phyloP scores from a whole-genome alignment of 306 rosid genomes.

The Medicago arabica region DNA sequence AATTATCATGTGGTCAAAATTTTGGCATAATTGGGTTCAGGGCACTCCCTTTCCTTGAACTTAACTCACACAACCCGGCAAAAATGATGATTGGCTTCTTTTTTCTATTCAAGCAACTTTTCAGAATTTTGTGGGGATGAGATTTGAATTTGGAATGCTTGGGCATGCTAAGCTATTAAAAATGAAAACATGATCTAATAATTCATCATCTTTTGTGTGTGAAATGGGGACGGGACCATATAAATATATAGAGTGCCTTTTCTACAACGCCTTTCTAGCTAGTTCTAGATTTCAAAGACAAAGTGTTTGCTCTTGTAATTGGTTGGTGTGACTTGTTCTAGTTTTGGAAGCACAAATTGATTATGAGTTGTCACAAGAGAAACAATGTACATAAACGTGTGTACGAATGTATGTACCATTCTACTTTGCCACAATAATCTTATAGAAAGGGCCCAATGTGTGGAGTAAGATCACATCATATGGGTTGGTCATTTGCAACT shows the following conservation, averaged over 20 bases:
- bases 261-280: conserved; percentile 24
- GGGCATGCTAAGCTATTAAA: conserved; percentile 17
- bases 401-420: background rate
- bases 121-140: conserved; percentile 3
- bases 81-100: background rate
- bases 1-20: too few species aligned
- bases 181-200: conserved; percentile 23
- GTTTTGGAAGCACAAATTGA: background rate
- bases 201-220: conserved; percentile 6
- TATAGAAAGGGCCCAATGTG: conserved; percentile 22
- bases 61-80: background rate
- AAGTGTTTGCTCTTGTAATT: background rate
- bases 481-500: conserved; percentile 50
- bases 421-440: conserved; percentile 17
- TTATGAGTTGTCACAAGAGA: background rate
- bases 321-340: conserved; percentile 33
- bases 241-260: conserved; percentile 27
- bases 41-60: too few species aligned
- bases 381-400: background rate
- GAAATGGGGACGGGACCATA: conserved; percentile 47
- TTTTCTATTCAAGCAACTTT: background rate
- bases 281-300: conserved; percentile 38
- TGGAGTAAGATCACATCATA: conserved; percentile 55
- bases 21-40: too few species aligned
- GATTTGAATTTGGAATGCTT: background rate